Conservation (phyloP, 106 monocot species). For the Dioscorea dumetorum region DNA sequence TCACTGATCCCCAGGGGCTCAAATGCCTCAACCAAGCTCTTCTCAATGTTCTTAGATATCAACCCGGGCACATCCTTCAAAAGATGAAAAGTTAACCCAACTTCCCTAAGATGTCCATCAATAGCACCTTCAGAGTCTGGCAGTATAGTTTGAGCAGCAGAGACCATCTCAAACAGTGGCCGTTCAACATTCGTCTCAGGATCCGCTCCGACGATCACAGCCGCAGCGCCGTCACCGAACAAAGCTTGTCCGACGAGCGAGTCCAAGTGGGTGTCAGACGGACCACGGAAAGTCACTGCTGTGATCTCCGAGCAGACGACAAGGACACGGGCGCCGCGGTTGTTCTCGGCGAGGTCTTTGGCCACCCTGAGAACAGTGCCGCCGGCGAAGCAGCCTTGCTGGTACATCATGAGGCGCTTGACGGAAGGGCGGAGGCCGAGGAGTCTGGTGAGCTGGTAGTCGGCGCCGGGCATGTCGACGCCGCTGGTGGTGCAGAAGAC, state of each 20-base stretch:
- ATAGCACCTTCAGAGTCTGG: conserved; percentile 77
- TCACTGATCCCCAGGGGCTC: conserved; percentile 37
- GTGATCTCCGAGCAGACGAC: conserved; percentile 77
- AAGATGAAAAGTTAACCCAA: conserved; percentile 54
- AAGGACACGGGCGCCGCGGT: conserved; percentile 64
- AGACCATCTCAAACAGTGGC: conserved; percentile 54
- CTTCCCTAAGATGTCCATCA: conserved; percentile 61
- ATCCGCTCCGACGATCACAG: conserved; percentile 61
- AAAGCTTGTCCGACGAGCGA: conserved; percentile 66
- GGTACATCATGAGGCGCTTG: conserved; percentile 69
- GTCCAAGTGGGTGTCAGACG: conserved; percentile 52
- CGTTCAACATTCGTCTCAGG: conserved; percentile 35
- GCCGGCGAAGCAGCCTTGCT: conserved; percentile 69
- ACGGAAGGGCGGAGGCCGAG: conserved; percentile 61
- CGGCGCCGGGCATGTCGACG: conserved; percentile 81
- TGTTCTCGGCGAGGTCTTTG: conserved; percentile 88
- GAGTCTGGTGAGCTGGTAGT: conserved; percentile 70
- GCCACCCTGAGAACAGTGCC: conserved; percentile 66
- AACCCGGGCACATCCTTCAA: conserved; percentile 65
- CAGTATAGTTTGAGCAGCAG: conserved; percentile 41
- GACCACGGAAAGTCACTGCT: conserved; percentile 62
- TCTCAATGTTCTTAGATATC: conserved; percentile 73
- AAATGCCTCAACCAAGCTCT: conserved; percentile 44
- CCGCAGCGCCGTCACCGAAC: conserved; percentile 81
- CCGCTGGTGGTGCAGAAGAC: conserved; percentile 69